Evolutionary conservation across 345 rosid species (phyloP), one percentile per base, ranked within the genome.

Genomic region (Murraya paniculata): DNA sequence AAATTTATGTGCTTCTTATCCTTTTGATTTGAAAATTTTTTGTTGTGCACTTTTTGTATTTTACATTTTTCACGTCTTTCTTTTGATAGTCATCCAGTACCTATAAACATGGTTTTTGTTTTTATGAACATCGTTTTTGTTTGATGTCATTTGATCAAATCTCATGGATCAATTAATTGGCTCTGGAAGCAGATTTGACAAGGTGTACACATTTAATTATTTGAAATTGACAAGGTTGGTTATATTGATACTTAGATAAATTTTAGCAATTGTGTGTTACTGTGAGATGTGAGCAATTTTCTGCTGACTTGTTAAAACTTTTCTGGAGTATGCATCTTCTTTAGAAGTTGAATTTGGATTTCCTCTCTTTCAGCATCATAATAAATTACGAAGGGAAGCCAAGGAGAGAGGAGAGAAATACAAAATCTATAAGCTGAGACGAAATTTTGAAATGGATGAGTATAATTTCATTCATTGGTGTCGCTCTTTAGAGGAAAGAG

Each of bases 371-470:
- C 90, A 93, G 98, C 66, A 74, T 84, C 98, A 95, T 69, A 90
- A 86, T 81, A 90, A 86, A 82, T 86, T 87, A 39, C 86, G 91
- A 84, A 84, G 59, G 70, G 96, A 93, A 82, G 97, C 97, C 7
- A 82, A 74, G 79, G 93, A 79, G 83, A 91, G 95, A 76, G 97
- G 97, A 70, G 95, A 92, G 80, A 77, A 80, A 30, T 91, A 95
- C 82, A 93, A 93, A 85, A 88, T 93, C 35, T 38, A 80, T 78
- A 85, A 89, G 83, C 86, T 95, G 77, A 89, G 86, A 81, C 84
- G 98, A 81, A 92, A 93, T 82, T 81, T 79, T 59, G 99, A 95
- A 82, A 93, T 95, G 99, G 99, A 95, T 76, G 98, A 92, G 83
- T 95, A 91, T 78, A 98, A 95, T 82, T 76, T 79, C 64, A 68